Evolutionary conservation across 768 basidiomycete species (phyloP).

Genomic region (Russula ochroleuca): DNA sequence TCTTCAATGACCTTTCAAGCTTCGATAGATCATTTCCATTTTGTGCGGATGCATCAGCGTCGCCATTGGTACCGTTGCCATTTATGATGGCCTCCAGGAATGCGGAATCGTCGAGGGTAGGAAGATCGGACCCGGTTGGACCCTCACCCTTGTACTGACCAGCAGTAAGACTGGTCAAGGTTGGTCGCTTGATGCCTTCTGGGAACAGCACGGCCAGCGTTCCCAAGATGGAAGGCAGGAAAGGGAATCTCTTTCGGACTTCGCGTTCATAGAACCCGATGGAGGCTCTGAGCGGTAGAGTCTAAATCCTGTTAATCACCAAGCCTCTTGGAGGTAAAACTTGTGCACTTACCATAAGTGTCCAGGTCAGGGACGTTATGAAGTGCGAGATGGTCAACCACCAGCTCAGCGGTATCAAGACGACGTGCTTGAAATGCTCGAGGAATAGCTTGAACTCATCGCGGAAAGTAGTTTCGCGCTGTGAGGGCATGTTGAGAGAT

Average conservation of each 20-base stretch:
- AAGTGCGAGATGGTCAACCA: conserved; percentile 13
- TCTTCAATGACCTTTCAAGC: conserved; percentile 19
- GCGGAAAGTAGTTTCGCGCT: not conserved
- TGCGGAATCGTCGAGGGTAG: not conserved
- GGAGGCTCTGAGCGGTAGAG: conserved; percentile 16
- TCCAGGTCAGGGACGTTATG: not conserved
- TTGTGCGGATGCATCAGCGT: not conserved
- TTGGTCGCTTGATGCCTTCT: conserved; percentile 16
- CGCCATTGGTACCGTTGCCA: not conserved
- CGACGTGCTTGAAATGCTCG: conserved; percentile 12
- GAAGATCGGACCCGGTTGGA: conserved; percentile 9
- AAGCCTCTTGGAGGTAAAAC: not conserved
- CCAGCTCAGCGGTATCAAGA: conserved; percentile 25
- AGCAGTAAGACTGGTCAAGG: conserved; percentile 13
- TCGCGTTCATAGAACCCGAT: conserved; percentile 22
- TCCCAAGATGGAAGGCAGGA: conserved; percentile 24
- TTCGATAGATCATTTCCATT: conserved; percentile 12
- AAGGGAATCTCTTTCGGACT: conserved; percentile 15
- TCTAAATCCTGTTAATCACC: conserved; percentile 7
- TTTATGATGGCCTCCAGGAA: conserved; percentile 6
- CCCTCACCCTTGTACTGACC: conserved; percentile 20
- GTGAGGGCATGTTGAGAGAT: conserved; percentile 6
- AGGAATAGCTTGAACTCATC: conserved; percentile 3
- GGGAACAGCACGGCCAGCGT: conserved; percentile 21
- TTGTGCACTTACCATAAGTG: conserved; percentile 9